phyloP scores from a whole-genome alignment of 2,329 filamentous ascomycete genomes.

The Cordyceps javanica region DNA sequence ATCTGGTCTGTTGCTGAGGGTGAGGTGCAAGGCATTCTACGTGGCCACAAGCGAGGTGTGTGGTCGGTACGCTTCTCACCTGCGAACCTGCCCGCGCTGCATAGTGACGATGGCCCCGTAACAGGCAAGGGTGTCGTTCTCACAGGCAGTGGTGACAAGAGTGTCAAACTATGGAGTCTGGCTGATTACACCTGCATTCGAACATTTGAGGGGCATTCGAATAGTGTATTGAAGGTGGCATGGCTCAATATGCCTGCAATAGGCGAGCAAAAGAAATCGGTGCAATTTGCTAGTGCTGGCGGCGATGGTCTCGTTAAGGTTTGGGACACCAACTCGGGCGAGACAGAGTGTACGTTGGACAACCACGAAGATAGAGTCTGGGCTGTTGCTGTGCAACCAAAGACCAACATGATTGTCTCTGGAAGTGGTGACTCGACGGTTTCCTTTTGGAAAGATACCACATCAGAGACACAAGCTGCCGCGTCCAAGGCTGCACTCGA shows the following conservation, averaged over 20 bases:
- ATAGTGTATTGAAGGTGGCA: conserved; percentile 87
- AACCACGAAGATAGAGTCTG: conserved; percentile 96
- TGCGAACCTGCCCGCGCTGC: conserved; percentile 64
- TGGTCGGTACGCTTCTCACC: conserved; percentile 94
- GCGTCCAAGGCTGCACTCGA: conserved; percentile 68
- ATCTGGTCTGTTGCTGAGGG: conserved; percentile 91
- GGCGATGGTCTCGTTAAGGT: conserved; percentile 95
- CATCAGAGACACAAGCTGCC: conserved; percentile 68
- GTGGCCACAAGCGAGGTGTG: conserved; percentile 89
- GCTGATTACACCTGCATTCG: conserved; percentile 86
- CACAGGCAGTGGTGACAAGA: conserved; percentile 94
- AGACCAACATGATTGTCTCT: conserved; percentile 71
- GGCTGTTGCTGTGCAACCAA: conserved; percentile 71
- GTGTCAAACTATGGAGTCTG: conserved; percentile 89
- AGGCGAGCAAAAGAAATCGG: conserved; percentile 51
- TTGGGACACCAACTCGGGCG: conserved; percentile 83
- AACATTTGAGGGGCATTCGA: conserved; percentile 93
- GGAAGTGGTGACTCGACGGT: conserved; percentile 89
- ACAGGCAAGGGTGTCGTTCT: conserved; percentile 77
- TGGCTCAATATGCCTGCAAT: conserved; percentile 62
- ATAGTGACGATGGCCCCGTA: conserved; percentile 64
- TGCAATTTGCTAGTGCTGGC: conserved; percentile 78
- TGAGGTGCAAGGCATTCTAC: conserved; percentile 82
- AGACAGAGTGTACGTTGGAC: conserved; percentile 83
- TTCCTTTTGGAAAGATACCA: conserved; percentile 94